Percentiles rank a stretch among this genome's conserved stretches.
Conservation (phyloP, 2,329 filamentous ascomycete species). For the Colletotrichum godetiae region DNA sequence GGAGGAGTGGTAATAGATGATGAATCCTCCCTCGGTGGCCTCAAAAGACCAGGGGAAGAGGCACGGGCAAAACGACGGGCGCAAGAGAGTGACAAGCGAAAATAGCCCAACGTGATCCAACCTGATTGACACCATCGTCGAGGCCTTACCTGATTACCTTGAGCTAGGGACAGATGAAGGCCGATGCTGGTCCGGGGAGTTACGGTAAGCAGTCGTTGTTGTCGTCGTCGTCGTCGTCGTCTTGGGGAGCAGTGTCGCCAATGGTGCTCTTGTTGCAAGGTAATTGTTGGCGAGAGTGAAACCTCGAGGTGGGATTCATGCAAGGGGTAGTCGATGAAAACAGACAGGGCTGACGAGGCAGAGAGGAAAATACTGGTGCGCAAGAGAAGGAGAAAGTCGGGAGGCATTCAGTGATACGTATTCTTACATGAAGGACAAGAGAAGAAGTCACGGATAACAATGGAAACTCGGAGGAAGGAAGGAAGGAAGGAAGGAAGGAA, state of each 20-base stretch:
- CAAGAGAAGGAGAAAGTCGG: not conserved
- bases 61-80: not conserved
- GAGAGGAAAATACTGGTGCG: not conserved
- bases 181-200: not conserved
- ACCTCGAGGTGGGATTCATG: not conserved
- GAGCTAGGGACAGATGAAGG: not conserved
- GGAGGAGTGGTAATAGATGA: not conserved
- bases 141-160: not conserved
- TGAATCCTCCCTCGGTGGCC: not conserved
- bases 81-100: not conserved
- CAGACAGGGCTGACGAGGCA: not conserved
- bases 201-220: not conserved
- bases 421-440: not conserved
- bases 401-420: not conserved
- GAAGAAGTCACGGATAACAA: not conserved
- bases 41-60: not conserved
- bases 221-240: not conserved
- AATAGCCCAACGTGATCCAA: not conserved
- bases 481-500: not conserved
- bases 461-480: slow-evolving; percentile 10
- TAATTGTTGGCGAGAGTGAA: not conserved
- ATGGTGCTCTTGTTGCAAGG: not conserved
- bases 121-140: not conserved
- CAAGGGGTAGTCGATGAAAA: not conserved
- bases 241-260: not conserved